These are phyloP conservation scores for Ensete glaucum DNA, from an alignment of 176 grass and related monocot species.

Conservation along the genomic window DNA sequence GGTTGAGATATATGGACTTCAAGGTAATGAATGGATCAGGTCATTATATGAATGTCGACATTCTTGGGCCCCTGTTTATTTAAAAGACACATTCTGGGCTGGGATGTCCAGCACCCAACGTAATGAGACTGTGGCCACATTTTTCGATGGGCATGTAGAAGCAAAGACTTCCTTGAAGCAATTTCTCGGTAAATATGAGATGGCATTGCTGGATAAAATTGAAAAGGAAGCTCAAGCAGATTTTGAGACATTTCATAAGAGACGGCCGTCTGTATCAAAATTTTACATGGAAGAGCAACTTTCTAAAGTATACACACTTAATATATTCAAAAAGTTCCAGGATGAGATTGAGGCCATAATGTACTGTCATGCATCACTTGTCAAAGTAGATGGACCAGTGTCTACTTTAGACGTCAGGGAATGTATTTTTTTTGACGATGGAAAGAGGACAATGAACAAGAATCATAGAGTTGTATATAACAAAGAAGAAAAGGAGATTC, in stretches of 20 bases:
- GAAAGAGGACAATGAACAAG: slow-evolving; percentile 81
- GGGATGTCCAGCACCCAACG: slow-evolving; percentile 79
- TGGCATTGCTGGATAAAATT: slow-evolving; percentile 74
- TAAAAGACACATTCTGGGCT: slow-evolving; percentile 89
- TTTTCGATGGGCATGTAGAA: slow-evolving; percentile 91
- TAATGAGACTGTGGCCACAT: slow-evolving; percentile 56
- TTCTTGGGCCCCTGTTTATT: slow-evolving; percentile 84
- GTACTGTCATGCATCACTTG: slow-evolving; percentile 83
- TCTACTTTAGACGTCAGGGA: slow-evolving; percentile 87
- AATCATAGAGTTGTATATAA: slow-evolving; percentile 68
- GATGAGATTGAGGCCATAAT: slow-evolving; percentile 99
- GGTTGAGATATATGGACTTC: slow-evolving; percentile 59
- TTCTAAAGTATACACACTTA: slow-evolving; percentile 88
- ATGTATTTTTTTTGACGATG: slow-evolving; percentile 81
- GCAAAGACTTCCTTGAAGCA: slow-evolving; percentile 80
- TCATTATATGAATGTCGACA: slow-evolving; percentile 70
- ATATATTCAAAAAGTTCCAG: slow-evolving; percentile 95
- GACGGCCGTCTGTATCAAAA: slow-evolving; percentile 72
- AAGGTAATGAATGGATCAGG: slow-evolving; percentile 71
- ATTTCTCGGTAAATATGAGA: slow-evolving; percentile 83
- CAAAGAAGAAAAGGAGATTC: slow-evolving; percentile 55
- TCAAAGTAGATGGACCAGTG: slow-evolving; percentile 34
- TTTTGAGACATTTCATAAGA: slow-evolving; percentile 97
- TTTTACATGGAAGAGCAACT: slow-evolving; percentile 99
- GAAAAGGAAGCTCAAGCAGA: slow-evolving; percentile 94